Conservation (phyloP, 352 stramenopile species). For the Phytophthora vignae region DNA sequence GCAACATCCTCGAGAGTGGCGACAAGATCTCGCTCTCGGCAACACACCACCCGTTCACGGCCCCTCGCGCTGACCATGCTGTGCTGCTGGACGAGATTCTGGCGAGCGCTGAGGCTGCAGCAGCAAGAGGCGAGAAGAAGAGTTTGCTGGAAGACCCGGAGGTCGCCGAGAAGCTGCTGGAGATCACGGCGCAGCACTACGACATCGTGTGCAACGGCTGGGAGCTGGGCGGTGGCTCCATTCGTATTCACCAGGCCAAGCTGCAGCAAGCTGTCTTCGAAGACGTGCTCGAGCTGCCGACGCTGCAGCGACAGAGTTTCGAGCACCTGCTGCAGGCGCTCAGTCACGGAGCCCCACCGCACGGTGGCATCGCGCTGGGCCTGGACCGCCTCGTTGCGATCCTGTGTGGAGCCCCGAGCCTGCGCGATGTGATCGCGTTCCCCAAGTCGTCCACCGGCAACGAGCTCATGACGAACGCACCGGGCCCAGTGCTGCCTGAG, state of each 20-base stretch:
- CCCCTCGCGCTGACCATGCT: slow-evolving; percentile 58
- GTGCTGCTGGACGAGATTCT: slow-evolving; percentile 61
- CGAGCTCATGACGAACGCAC: slow-evolving; percentile 88
- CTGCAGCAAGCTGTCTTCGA: slow-evolving; percentile 84
- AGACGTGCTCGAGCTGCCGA: slow-evolving; percentile 74
- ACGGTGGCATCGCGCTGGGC: slow-evolving; percentile 87
- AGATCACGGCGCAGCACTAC: slow-evolving; percentile 83
- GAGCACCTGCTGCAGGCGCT: slow-evolving; percentile 86
- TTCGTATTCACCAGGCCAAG: slow-evolving; percentile 82
- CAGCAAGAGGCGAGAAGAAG: slow-evolving; percentile 29
- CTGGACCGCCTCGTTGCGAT: slow-evolving; percentile 89
- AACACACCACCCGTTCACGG: slow-evolving; percentile 91
- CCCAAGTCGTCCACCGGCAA: slow-evolving; percentile 90
- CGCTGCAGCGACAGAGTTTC: slow-evolving; percentile 80
- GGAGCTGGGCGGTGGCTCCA: slow-evolving; percentile 88
- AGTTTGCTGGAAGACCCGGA: slow-evolving; percentile 60
- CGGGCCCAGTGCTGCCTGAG: slow-evolving; percentile 65
- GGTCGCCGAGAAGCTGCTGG: slow-evolving; percentile 61
- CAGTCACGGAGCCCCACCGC: slow-evolving; percentile 78
- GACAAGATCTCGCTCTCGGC: slow-evolving; percentile 64
- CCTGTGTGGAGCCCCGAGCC: slow-evolving; percentile 74
- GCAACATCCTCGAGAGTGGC: slow-evolving; percentile 32
- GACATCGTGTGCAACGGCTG: slow-evolving; percentile 91
- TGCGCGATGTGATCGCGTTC: slow-evolving; percentile 93
- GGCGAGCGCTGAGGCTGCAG: slow-evolving; percentile 7